Percentiles rank a stretch among this genome's conserved stretches.
Conservation (phyloP, 345 rosid species). For the Eucalyptus decipiens region DNA sequence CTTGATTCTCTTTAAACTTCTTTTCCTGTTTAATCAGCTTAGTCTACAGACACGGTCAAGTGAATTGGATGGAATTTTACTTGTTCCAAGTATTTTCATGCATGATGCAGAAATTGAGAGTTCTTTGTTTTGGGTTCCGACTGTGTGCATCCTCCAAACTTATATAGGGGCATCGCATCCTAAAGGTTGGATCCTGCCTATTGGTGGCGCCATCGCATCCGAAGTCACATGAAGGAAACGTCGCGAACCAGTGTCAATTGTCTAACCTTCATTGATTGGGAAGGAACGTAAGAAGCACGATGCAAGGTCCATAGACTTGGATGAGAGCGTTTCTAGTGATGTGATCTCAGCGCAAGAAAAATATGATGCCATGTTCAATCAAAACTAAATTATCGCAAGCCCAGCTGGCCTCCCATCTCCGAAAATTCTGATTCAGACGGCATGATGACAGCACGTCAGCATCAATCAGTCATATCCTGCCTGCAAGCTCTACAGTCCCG, state of each 20-base stretch:
- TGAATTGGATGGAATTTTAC: background rate
- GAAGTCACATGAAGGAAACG: background rate
- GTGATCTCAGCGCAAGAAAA: background rate
- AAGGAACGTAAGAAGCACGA: background rate
- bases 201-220: background rate
- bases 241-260: background rate
- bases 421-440: background rate
- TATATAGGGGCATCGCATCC: background rate
- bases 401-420: background rate
- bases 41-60: background rate
- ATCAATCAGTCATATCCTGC: background rate
- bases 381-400: background rate
- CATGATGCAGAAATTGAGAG: background rate
- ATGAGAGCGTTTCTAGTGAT: background rate
- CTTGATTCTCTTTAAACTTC: background rate
- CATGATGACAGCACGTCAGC: background rate
- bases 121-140: background rate
- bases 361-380: background rate
- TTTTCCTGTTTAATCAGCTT: background rate
- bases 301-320: background rate
- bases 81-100: background rate
- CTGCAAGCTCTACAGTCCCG: background rate
- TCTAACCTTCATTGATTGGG: background rate
- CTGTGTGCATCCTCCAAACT: background rate
- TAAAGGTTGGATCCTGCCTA: background rate